A percentile compares a stretch with the other conserved stretches of the same genome.
These are phyloP conservation scores for Pseudopithomyces maydicus DNA, from an alignment of 2,329 filamentous ascomycete species.

Conservation along the genomic window DNA sequence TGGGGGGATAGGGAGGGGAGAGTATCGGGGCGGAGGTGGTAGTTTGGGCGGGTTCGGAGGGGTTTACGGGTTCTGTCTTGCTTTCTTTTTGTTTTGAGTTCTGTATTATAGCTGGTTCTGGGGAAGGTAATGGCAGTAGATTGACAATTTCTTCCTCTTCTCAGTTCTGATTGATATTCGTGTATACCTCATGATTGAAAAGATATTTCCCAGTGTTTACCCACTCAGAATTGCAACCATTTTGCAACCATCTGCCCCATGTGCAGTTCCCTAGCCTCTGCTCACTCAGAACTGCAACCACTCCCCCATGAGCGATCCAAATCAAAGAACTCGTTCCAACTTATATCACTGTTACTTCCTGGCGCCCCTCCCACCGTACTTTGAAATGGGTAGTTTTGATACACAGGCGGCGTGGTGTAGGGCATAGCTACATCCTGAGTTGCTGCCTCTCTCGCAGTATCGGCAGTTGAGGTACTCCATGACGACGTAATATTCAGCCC, in stretches of 20 bases:
- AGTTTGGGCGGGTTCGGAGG: neutral
- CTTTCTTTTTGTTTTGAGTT: neutral
- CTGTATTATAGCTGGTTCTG: neutral
- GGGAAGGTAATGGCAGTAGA: neutral
- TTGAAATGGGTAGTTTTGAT: neutral
- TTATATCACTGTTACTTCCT: neutral
- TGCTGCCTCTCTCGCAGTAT: neutral
- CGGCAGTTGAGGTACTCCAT: neutral
- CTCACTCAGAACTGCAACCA: neutral
- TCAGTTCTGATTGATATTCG: too few relatives aligned
- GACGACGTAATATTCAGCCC: neutral
- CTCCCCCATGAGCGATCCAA: neutral
- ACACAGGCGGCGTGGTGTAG: neutral
- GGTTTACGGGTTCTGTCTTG: neutral
- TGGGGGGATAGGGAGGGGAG: neutral
- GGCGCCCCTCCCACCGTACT: too few relatives aligned
- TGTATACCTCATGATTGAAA: too few relatives aligned
- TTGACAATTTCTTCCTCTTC: neutral
- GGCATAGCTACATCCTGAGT: neutral
- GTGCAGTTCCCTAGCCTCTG: neutral
- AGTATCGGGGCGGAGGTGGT: neutral
- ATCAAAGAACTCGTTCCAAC: neutral
- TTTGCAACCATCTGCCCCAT: too few relatives aligned
- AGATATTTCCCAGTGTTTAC: neutral
- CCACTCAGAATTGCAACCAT: neutral